Evolutionary conservation across 140 eudicot species (phyloP), one percentile per base, ranked within the genome.

Genomic region (Anethum foeniculum): DNA sequence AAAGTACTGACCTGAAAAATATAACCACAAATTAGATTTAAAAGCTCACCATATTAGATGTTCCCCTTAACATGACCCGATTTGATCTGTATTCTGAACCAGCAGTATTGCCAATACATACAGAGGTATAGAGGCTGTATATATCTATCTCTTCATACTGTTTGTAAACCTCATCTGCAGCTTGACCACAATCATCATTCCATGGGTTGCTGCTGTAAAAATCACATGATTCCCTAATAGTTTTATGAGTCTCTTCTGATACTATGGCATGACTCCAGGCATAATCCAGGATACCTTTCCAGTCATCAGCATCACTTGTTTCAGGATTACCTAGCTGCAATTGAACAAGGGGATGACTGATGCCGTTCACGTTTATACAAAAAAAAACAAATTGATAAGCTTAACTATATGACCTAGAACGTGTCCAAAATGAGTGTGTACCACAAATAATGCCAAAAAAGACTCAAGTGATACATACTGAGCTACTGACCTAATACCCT

Each of bases 181-280:
- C 91, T 78, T 78, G 54, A 84, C 77, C 81, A 74, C 98, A 91
- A 41, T 83, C 89, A 64, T 80, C 30, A 51, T 90, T 87, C 96
- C 94, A 92, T 32, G 98, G 80, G 71, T 90, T 56, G 47, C 88
- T 85, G 76, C 98, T 89, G 86, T 88, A 82, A 64, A 94, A 92
- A 82, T 94, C 96, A 80, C 98, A 94, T 1, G 97, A 87, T 69
- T 85, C 83, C 60, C 79, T 73, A 41, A 94, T 94, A 64, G 89
- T 89, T 84, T 89, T 88, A 81, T 94, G 93, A 65, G 98, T 94
- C 87, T 94, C 97, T 79, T 94, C 98, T 13, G 98, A 94, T 81
- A 94, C 92, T 44, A 94, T 94, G 3, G 98, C 97, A 79, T 94
- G 98, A 83, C 97, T 94, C 98, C 98, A 94, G 15, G 98, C 98